These are phyloP conservation scores for Symbiodinium pilosum DNA, from an alignment of 73 alveolate species.

Conservation along the genomic window DNA sequence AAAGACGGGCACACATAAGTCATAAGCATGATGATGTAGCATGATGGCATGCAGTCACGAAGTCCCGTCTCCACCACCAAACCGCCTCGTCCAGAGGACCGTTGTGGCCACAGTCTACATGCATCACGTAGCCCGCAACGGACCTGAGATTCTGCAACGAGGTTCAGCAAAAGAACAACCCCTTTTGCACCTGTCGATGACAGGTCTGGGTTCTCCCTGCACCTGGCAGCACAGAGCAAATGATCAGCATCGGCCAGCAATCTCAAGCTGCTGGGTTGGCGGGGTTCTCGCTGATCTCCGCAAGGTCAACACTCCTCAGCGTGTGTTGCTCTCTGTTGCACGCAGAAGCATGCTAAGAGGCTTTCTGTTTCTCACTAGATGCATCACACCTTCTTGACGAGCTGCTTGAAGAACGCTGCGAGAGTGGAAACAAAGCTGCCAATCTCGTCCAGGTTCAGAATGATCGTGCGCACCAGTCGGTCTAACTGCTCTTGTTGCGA, in stretches of 20 bases:
- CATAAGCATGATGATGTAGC: not conserved
- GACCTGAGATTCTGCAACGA: not conserved
- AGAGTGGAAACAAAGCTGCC: conserved; percentile 59
- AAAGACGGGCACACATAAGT: not conserved
- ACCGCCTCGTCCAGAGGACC: conserved; percentile 86
- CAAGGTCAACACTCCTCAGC: not conserved
- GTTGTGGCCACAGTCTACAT: conserved; percentile 84
- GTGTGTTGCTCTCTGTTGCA: too few relatives aligned
- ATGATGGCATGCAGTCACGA: not conserved
- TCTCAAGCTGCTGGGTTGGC: not conserved
- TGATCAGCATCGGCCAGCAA: not conserved
- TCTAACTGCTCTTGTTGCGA: conserved; percentile 24
- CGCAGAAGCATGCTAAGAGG: too few relatives aligned
- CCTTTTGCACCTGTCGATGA: conserved; percentile 44
- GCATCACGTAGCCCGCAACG: conserved; percentile 78
- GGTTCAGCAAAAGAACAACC: not conserved
- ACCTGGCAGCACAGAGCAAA: not conserved
- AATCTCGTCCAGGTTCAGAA: conserved; percentile 75
- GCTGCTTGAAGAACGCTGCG: conserved; percentile 53
- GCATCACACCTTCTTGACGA: not conserved
- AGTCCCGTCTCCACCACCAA: too few relatives aligned
- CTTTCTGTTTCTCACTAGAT: too few relatives aligned
- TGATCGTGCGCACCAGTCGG: conserved; percentile 89
- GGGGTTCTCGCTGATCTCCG: conserved; percentile 5
- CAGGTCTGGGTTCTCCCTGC: conserved; percentile 65